Percentiles rank a stretch among this genome's conserved stretches.
These are phyloP conservation scores for Acanthamoeba divionensis DNA, from an alignment of 208 protist species.

Conservation along the genomic window DNA sequence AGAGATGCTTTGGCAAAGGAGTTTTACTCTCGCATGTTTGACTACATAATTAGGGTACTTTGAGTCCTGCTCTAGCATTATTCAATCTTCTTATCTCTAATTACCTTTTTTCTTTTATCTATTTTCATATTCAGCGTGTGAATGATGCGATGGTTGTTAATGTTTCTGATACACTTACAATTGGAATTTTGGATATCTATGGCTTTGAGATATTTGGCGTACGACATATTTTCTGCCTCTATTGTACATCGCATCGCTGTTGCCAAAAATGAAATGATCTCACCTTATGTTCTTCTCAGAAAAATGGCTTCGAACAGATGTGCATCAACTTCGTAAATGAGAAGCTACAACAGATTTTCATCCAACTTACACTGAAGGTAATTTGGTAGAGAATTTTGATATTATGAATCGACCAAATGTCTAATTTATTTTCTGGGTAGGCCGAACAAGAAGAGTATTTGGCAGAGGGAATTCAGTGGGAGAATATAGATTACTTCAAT, in stretches of 20 bases:
- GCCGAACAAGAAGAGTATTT: slow-evolving; percentile 93
- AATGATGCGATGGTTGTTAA: slow-evolving; percentile 80
- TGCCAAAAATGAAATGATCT: slow-evolving; percentile 24
- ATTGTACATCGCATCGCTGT: slow-evolving; percentile 96
- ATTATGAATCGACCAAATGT: too few species aligned
- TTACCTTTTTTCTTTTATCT: too few species aligned
- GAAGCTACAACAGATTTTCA: slow-evolving; percentile 98
- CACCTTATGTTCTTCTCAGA: slow-evolving; percentile 63
- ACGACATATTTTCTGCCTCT: slow-evolving; percentile 92
- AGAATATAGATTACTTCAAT: slow-evolving; percentile 94
- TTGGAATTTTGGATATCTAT: slow-evolving; percentile 92
- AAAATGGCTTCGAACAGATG: slow-evolving; percentile 96
- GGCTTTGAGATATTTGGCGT: slow-evolving; percentile 76
- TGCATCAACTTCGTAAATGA: slow-evolving; percentile 99
- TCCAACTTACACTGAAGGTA: too few species aligned
- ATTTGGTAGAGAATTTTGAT: too few species aligned
- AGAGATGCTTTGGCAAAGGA: slow-evolving; percentile 93
- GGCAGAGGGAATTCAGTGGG: slow-evolving; percentile 92
- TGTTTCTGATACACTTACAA: slow-evolving; percentile 80
- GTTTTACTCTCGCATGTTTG: slow-evolving; percentile 92
- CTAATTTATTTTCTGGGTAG: slow-evolving; percentile 94
- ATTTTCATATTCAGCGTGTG: slow-evolving; percentile 86
- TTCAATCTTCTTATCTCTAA: too few species aligned
- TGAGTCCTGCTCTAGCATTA: too few species aligned
- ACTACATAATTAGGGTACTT: too few species aligned